Conservation (phyloP, 2,329 filamentous ascomycete genomes). For the Cladosporium sphaerospermum region DNA sequence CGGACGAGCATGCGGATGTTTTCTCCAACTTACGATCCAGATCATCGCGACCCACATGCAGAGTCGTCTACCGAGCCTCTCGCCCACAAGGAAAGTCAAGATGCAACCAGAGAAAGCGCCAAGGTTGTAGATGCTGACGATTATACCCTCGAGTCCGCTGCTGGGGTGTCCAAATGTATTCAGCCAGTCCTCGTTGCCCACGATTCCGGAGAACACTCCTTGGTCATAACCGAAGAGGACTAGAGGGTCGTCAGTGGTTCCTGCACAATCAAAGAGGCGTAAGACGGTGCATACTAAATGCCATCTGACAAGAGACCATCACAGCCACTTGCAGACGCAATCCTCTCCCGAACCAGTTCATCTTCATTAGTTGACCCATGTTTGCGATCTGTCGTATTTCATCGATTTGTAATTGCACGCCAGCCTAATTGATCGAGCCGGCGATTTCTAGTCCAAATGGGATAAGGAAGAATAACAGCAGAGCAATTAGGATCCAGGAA, state of each 20-base stretch:
- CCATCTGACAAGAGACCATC: slow-evolving; percentile 26
- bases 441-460: too few species aligned
- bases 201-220: slow-evolving; percentile 33
- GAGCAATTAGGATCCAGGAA: too few species aligned
- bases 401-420: too few species aligned
- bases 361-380: slow-evolving; percentile 5
- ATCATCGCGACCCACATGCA: slow-evolving; percentile 40
- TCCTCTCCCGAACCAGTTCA: slow-evolving; percentile 23
- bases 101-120: slow-evolving; percentile 34
- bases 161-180: slow-evolving; percentile 36
- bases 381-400: not conserved
- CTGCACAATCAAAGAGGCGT: not conserved
- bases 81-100: slow-evolving; percentile 32
- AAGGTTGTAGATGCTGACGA: slow-evolving; percentile 38
- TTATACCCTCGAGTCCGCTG: slow-evolving; percentile 36
- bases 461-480: too few species aligned
- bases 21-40: slow-evolving; percentile 31
- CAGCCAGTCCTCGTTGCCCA: slow-evolving; percentile 36
- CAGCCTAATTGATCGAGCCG: too few species aligned
- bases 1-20: not conserved
- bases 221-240: slow-evolving; percentile 30
- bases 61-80: slow-evolving; percentile 31
- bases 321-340: slow-evolving; percentile 25
- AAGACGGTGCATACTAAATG: slow-evolving; percentile 16
- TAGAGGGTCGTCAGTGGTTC: not conserved